These are phyloP conservation scores for Penicillium chermesinum DNA, from an alignment of 495 filamentous ascomycete species.

Conservation along the genomic window DNA sequence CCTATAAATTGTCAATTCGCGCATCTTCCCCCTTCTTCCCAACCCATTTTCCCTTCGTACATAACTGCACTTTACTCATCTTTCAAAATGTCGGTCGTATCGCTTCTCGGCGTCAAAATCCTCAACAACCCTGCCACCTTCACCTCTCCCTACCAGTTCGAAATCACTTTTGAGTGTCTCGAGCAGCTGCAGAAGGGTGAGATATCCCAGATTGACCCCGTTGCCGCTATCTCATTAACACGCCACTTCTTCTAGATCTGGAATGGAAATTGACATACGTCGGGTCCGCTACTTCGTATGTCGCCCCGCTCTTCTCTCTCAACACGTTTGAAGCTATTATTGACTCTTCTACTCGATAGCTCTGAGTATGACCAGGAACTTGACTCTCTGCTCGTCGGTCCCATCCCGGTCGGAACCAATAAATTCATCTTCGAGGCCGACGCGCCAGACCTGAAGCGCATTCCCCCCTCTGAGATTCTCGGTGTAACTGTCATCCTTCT, in stretches of 20 bases:
- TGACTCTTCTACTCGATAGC: constrained; percentile 36
- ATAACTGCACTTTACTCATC: constrained; percentile 10
- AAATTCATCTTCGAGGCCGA: constrained; percentile 98
- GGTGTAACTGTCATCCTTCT: constrained; percentile 96
- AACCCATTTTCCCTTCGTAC: constrained; percentile 8
- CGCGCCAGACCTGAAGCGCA: constrained; percentile 78
- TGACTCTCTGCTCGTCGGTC: constrained; percentile 91
- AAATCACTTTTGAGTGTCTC: constrained; percentile 98
- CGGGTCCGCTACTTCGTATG: constrained; percentile 92
- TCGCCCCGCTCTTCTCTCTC: constrained; percentile 13
- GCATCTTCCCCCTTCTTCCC: constrained; percentile 56
- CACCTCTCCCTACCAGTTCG: constrained; percentile 83
- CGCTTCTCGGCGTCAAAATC: constrained; percentile 88
- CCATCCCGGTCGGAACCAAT: constrained; percentile 94
- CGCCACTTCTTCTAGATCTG: constrained; percentile 57
- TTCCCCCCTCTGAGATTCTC: constrained; percentile 89
- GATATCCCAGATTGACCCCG: background rate
- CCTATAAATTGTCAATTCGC: constrained; percentile 72
- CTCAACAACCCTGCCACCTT: constrained; percentile 95
- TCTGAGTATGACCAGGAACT: constrained; percentile 98
- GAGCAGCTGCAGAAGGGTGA: constrained; percentile 87
- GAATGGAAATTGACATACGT: constrained; percentile 99
- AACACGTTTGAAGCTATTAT: background rate
- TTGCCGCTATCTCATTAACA: constrained; percentile 6
- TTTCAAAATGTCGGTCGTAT: constrained; percentile 87